Base-by-base conservation (phyloP, 345 rosid genomes). In the Brassica carinata region DNA sequence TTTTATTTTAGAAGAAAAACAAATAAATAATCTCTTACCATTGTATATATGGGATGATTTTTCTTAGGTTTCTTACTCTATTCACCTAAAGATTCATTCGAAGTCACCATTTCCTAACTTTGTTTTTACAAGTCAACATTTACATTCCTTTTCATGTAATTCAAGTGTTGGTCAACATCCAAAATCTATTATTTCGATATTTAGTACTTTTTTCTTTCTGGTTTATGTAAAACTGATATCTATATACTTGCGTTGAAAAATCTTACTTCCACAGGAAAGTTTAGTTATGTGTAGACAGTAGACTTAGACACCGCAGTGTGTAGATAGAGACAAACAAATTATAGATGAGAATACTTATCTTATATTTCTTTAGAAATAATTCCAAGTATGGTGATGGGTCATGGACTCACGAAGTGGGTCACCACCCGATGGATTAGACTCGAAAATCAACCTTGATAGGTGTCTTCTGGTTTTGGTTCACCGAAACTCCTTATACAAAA, bases 381-480 rank as follows among this genome's bases (percentile, higher is more conserved):
- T 67, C 5, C 1, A 45, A 29, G 55, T 43, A 73, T 79, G 64
- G 64, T 63, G 73, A 67, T 66, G 38, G 26, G 38, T 71, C 76
- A 59, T 23, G 51, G 58, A n/a, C 18, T n/a, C 58, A n/a, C 5
- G 58, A 53, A 7, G 73, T 72, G 67, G 73, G 77, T 67, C 51
- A 74, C 78, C 74, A 30, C 64, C 38, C 17, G 59, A 67, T 79
- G 73, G 69, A 67, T 40, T 67, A 59, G 79, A 48, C 19, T 73
- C 26, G 7, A n/a, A 59, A 68, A 67, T 59, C 78, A 74, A 80
- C n/a, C 30, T 66, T 40, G 33, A 33, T 71, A 63, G 40, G 45
- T 64, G 62, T 78, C 70, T 80, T 48, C 30, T 63, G 58, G 71
- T 74, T 80, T 74, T 48, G 79, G 75, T 74, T 74, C 79, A 80